Evolutionary conservation across 2,329 filamentous ascomycete genomes (phyloP).

Genomic region (Ceratocystis alfenasii): DNA sequence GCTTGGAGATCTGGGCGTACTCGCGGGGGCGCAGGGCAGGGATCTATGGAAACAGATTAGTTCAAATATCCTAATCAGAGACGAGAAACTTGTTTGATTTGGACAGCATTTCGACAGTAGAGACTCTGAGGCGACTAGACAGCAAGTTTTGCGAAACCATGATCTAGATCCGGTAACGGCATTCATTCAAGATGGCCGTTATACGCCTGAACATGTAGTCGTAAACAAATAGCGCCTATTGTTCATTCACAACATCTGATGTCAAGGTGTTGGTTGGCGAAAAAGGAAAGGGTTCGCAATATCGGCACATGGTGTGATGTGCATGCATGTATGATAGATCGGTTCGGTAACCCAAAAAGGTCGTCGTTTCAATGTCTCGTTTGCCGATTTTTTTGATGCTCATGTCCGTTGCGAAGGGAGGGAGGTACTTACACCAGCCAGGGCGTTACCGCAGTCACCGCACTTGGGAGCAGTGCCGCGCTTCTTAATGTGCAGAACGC

Average conservation of each 20-base stretch:
- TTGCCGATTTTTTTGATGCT: conserved; percentile 20
- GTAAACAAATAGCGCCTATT: too few species aligned
- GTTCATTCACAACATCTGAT: too few species aligned
- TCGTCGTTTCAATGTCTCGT: conserved; percentile 9
- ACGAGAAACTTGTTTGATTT: neutral
- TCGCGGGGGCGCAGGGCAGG: conserved; percentile 96
- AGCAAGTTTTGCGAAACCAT: neutral
- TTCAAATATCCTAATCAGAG: neutral
- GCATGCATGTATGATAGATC: neutral
- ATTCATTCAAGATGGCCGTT: neutral
- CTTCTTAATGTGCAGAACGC: conserved; percentile 99
- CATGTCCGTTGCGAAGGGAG: conserved; percentile 20
- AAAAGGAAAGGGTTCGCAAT: neutral
- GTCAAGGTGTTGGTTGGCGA: too few species aligned
- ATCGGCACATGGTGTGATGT: neutral
- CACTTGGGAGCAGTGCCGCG: conserved; percentile 96
- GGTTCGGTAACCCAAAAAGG: neutral
- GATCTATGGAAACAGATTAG: conserved; percentile 42
- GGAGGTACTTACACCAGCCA: conserved; percentile 75
- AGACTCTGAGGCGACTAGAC: neutral
- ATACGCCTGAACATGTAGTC: neutral
- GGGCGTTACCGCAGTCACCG: conserved; percentile 96
- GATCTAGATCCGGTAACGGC: neutral
- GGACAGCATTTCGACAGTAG: conserved; percentile 7
- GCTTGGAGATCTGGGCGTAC: conserved; percentile 92